Evolutionary conservation across 345 rosid species (phyloP).

Genomic region (Capsella bursapastoris): DNA sequence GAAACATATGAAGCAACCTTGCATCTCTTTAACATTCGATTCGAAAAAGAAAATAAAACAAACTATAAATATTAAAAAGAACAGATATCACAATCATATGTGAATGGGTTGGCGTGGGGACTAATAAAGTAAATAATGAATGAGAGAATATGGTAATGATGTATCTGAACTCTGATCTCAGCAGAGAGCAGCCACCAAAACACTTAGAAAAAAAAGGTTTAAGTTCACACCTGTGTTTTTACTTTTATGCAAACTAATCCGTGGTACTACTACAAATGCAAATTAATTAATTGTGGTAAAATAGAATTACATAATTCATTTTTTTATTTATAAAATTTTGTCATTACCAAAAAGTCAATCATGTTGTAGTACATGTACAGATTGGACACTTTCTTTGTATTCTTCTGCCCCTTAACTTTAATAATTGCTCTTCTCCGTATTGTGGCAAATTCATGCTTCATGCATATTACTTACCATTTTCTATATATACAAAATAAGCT

Average conservation of each 20-base stretch:
- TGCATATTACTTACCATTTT: neutral
- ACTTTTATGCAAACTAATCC: neutral
- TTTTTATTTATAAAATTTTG: neutral
- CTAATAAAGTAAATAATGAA: neutral
- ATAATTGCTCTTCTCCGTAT: constrained; percentile 20
- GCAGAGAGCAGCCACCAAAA: constrained; percentile 40
- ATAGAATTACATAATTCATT: neutral
- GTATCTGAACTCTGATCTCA: constrained; percentile 29
- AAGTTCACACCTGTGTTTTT: constrained; percentile 38
- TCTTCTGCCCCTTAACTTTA: constrained; percentile 16
- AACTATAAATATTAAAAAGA: neutral
- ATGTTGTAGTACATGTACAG: constrained; percentile 39
- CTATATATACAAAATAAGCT: too few species aligned
- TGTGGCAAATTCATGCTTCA: neutral
- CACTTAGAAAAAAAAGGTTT: constrained; percentile 21
- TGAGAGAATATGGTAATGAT: constrained; percentile 5
- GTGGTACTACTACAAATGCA: constrained; percentile 30
- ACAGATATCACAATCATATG: constrained; percentile 10
- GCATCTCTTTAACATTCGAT: neutral
- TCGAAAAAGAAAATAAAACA: neutral
- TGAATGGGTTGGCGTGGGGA: neutral
- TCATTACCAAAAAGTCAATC: constrained; percentile 35
- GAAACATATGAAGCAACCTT: constrained; percentile 1
- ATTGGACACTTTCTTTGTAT: constrained; percentile 35
- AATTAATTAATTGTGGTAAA: neutral